Evolutionary conservation across 306 rosid genomes (phyloP).

Genomic region (Lagenaria siceraria): DNA sequence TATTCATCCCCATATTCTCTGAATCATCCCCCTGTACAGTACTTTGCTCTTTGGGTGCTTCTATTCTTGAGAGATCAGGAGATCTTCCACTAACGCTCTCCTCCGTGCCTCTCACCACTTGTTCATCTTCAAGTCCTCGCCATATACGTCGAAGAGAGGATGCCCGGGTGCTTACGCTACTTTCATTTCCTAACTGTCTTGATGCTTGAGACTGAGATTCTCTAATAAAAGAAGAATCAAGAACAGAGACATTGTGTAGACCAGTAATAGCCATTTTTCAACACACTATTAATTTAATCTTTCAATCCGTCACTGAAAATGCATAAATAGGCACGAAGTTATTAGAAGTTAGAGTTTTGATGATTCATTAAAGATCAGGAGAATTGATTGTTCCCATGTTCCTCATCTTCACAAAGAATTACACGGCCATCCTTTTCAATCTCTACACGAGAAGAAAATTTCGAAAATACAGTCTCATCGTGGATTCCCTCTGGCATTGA

Average conservation of each 20-base stretch:
- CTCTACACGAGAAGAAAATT: conserved; percentile 12
- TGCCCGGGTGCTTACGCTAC: conserved; percentile 44
- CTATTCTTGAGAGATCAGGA: conserved; percentile 25
- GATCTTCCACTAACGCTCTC: conserved; percentile 51
- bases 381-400: conserved; percentile 17
- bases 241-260: conserved; percentile 53
- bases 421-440: not conserved
- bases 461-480: conserved; percentile 6
- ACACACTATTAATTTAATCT: conserved; percentile 15
- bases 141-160: conserved; percentile 62
- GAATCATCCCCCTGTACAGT: conserved; percentile 23
- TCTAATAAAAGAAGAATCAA: conserved; percentile 58
- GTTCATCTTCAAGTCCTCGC: conserved; percentile 87
- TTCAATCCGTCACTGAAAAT: conserved; percentile 36
- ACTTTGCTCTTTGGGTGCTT: conserved; percentile 19
- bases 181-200: conserved; percentile 42
- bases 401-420: not conserved
- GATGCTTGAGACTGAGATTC: conserved; percentile 56
- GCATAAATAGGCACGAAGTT: conserved; percentile 29
- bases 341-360: conserved; percentile 13
- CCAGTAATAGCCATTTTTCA: conserved; percentile 80
- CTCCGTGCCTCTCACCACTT: conserved; percentile 41
- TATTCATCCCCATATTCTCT: conserved; percentile 35
- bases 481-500: conserved; percentile 8
- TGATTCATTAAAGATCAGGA: conserved; percentile 26